Evolutionary conservation across 2,329 filamentous ascomycete species (phyloP).

Genomic region (Mollisia scopiformis): DNA sequence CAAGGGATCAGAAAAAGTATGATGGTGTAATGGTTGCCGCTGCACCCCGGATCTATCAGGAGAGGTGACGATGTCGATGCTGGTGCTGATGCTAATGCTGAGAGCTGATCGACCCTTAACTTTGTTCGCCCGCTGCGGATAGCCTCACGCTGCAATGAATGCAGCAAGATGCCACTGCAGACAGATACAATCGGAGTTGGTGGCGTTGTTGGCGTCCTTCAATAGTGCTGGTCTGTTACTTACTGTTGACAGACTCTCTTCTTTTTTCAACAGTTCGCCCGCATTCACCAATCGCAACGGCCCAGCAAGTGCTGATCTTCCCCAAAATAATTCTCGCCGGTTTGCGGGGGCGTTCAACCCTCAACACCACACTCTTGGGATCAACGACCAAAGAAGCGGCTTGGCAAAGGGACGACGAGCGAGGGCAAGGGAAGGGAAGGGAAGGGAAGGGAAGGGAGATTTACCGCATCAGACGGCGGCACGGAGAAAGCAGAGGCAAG

Average conservation of each 20-base stretch:
- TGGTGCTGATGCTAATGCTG: too few species aligned
- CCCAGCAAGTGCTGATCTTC: constrained; percentile 2
- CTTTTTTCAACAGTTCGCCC: constrained; percentile 9
- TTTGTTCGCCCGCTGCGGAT: not conserved
- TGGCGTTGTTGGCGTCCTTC: not conserved
- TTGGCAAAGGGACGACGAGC: not conserved
- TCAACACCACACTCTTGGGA: not conserved
- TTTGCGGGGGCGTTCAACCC: not conserved
- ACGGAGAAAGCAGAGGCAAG: not conserved
- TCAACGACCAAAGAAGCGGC: not conserved
- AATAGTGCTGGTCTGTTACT: too few species aligned
- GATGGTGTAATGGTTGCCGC: not conserved
- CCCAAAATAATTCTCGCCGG: constrained; percentile 3
- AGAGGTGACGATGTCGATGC: not conserved
- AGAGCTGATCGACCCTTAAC: too few species aligned
- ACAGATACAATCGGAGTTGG: not conserved
- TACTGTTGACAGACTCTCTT: constrained; percentile 1
- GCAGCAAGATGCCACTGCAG: not conserved
- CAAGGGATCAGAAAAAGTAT: too few species aligned
- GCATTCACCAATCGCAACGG: constrained; percentile 3
- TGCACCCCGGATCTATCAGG: not conserved
- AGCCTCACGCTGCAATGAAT: not conserved
- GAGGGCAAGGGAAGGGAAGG: not conserved
- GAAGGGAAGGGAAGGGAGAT: not conserved
- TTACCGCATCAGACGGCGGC: not conserved